Evolutionary conservation across 1,284 basidiomycete species (phyloP).

Genomic region (Marasmius sp.): DNA sequence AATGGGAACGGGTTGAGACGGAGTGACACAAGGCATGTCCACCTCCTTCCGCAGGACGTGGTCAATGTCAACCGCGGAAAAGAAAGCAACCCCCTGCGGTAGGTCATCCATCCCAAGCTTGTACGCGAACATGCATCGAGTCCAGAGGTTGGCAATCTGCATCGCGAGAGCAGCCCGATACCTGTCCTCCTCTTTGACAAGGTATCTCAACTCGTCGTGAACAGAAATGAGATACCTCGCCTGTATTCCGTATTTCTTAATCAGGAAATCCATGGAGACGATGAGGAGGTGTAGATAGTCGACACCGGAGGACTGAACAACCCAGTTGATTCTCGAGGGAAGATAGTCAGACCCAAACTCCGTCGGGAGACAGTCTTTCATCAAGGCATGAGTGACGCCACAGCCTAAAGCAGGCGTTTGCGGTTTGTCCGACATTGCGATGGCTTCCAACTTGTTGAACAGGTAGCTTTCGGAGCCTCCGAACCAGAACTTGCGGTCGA

Average conservation of each 20-base stretch:
- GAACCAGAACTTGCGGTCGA: conserved; percentile 90
- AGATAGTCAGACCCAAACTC: conserved; percentile 86
- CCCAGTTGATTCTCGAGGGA: conserved; percentile 98
- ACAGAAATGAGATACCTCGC: conserved; percentile 97
- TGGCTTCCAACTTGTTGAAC: conserved; percentile 99
- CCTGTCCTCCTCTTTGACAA: conserved; percentile 86
- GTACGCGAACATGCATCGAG: conserved; percentile 88
- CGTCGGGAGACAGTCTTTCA: conserved; percentile 83
- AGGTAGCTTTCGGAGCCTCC: conserved; percentile 96
- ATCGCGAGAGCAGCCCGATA: conserved; percentile 91
- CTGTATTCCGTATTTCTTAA: conserved; percentile 78
- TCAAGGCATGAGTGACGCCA: conserved; percentile 90
- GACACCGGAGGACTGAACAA: conserved; percentile 97
- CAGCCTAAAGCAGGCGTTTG: conserved; percentile 93
- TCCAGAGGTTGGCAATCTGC: conserved; percentile 97
- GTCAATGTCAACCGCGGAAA: conserved; percentile 96
- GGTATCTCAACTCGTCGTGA: conserved; percentile 95
- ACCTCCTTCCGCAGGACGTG: conserved; percentile 93
- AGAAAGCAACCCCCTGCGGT: conserved; percentile 93
- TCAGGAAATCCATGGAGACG: conserved; percentile 92
- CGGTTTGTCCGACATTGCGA: conserved; percentile 86
- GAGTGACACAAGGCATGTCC: conserved; percentile 94
- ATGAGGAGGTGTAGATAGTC: conserved; percentile 98
- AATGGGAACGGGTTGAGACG: conserved; percentile 84
- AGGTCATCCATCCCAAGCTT: conserved; percentile 95